A percentile compares a stretch with the other conserved stretches of the same genome.
phyloP scores from a whole-genome alignment of 208 protist genomes.

The Trypanosoma mega region DNA sequence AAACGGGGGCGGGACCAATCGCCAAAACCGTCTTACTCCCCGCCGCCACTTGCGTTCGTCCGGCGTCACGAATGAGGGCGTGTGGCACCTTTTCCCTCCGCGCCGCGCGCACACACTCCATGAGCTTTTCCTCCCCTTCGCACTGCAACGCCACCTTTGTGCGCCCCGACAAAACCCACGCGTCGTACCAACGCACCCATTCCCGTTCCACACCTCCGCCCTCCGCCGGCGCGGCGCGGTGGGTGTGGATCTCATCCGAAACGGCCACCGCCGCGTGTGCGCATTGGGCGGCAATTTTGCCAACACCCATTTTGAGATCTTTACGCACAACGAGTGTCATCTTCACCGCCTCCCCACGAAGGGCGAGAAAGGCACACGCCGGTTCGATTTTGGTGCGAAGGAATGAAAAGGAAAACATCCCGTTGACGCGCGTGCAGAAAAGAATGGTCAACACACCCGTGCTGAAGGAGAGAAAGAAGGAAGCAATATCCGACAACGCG shows the following conservation, averaged over 20 bases:
- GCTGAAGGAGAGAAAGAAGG: constrained; percentile 33
- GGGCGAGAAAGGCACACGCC: constrained; percentile 11
- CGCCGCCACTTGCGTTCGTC: constrained; percentile 92
- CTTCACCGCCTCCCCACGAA: constrained; percentile 66
- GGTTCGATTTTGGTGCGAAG: constrained; percentile 5
- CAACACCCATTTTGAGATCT: constrained; percentile 94
- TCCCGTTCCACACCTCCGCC: not conserved
- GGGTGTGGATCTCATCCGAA: constrained; percentile 55
- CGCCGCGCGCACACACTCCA: constrained; percentile 47
- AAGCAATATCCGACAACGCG: constrained; percentile 4
- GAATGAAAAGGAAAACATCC: not conserved
- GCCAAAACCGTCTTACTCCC: constrained; percentile 91
- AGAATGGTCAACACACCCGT: constrained; percentile 27
- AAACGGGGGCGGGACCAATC: constrained; percentile 79
- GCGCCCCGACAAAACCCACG: constrained; percentile 62
- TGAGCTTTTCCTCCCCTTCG: constrained; percentile 65
- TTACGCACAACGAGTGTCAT: constrained; percentile 93
- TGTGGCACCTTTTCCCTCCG: constrained; percentile 46
- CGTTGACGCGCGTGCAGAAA: constrained; percentile 15
- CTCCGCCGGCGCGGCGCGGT: constrained; percentile 11
- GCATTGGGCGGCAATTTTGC: constrained; percentile 96
- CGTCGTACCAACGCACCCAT: constrained; percentile 66
- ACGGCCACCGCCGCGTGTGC: constrained; percentile 93
- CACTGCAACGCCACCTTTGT: constrained; percentile 86
- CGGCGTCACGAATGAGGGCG: constrained; percentile 88